Conservation (phyloP, 1,139 yeast genomes). For the Sugiyamaella xylanicola region DNA sequence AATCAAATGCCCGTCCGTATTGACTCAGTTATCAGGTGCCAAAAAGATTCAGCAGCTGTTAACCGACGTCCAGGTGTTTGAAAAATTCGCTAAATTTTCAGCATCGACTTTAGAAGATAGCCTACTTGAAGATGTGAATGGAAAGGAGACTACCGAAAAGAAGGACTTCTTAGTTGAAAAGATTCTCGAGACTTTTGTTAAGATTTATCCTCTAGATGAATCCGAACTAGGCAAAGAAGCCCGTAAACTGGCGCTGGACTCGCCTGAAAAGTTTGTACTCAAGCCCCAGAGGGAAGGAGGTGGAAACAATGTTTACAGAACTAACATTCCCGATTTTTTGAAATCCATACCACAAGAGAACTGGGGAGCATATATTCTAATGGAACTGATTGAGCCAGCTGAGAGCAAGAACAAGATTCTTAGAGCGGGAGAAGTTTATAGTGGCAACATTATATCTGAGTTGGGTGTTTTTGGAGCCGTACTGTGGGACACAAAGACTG, state of each 20-base stretch:
- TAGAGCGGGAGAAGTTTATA: conserved; percentile 60
- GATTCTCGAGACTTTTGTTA: conserved; percentile 65
- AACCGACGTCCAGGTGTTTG: conserved; percentile 56
- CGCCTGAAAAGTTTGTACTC: conserved; percentile 73
- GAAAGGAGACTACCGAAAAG: not conserved
- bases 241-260: conserved; percentile 63
- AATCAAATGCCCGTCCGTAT: conserved; percentile 85
- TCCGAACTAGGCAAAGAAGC: conserved; percentile 66
- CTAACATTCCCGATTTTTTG: conserved; percentile 76
- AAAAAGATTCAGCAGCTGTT: conserved; percentile 90
- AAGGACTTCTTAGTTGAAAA: not conserved
- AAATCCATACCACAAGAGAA: conserved; percentile 60
- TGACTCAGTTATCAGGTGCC: conserved; percentile 89
- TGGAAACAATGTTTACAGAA: conserved; percentile 88
- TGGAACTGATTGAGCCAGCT: conserved; percentile 89
- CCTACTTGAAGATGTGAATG: not conserved
- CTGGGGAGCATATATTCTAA: conserved; percentile 90
- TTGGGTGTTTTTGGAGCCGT: conserved; percentile 87
- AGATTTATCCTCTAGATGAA: conserved; percentile 81
- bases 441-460: conserved; percentile 80
- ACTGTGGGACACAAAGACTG: conserved; percentile 65
- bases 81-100: conserved; percentile 46
- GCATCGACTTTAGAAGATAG: conserved; percentile 27
- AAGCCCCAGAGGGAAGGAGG: conserved; percentile 98
- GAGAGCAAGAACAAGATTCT: conserved; percentile 66